Base-by-base conservation (phyloP, 1,284 basidiomycete species). In the Fomitopsis pinicola region DNA sequence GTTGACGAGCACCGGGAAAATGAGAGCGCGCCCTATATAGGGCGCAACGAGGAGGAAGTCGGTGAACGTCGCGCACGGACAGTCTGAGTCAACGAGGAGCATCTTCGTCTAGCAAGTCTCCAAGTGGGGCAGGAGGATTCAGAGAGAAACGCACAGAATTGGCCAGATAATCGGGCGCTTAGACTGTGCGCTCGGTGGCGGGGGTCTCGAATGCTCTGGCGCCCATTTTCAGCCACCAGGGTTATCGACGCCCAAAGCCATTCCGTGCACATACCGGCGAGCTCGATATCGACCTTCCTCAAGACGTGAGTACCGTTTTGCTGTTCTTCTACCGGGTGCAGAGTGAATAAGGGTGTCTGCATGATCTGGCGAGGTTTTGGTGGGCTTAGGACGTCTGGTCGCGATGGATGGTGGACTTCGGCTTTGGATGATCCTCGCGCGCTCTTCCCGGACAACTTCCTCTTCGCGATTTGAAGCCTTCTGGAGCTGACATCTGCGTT, bases 261-360 rank as follows among this genome's bases (percentile, higher is more conserved):
- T 63, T 33, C 61, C 62, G 64, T 59, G 63, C 64, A 70, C 63
- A 68, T 65, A 67, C 63, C 60, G 67, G 64, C 69, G 69, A 71
- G 72, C 70, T 72, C 72, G 66, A 71, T 68, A 66, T 63, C 69
- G 62, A 67, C 71, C 66, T 69, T 66, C 69, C 66, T 69, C 69
- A 74, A 75, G 71, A 76, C 68, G 78, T 80, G 73, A 79, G 79
- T 77, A 66, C 55, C 58, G 19, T 64, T 55, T 40, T 62, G 60
- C 40, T 42, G 15, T 36, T 44, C 38, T 62, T 33, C 40, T 53
- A 59, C 17, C 28, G 12, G 19, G 6, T 14, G 35, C 44, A 12
- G 28, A 45, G 40, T 40, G 46, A 19, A 40, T 4, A 48, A 56
- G 56, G 17, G 36, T 2, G 0, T 0, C 58, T 30, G 12, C n/a